These are phyloP conservation scores for Phaseolus coccineus DNA, from an alignment of 331 rosid species.

Conservation along the genomic window DNA sequence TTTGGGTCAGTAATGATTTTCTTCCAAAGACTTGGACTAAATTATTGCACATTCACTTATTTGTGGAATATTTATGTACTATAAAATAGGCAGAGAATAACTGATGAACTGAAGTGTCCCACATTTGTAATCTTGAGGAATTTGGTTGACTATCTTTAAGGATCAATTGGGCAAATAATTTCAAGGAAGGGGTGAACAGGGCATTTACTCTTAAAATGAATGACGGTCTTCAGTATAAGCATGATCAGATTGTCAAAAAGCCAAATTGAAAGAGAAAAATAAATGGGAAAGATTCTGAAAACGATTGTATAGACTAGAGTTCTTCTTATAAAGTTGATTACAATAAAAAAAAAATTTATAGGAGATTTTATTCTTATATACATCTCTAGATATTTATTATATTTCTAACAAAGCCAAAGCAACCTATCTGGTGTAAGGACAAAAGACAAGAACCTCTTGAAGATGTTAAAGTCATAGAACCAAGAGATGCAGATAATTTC, in stretches of 20 bases:
- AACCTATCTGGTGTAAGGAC: conserved; percentile 20
- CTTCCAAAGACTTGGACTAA: not conserved
- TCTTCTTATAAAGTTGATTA: too few species aligned
- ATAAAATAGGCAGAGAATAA: not conserved
- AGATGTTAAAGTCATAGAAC: conserved; percentile 22
- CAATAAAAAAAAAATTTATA: too few species aligned
- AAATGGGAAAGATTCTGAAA: too few species aligned
- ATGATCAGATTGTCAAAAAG: conserved; percentile 9
- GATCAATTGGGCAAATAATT: not conserved
- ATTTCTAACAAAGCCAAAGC: not conserved
- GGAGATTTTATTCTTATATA: too few species aligned
- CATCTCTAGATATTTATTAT: too few species aligned
- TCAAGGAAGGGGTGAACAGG: not conserved
- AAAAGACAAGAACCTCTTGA: not conserved
- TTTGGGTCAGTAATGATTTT: not conserved
- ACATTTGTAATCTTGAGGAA: not conserved
- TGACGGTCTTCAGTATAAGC: not conserved
- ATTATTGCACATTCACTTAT: too few species aligned
- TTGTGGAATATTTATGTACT: not conserved
- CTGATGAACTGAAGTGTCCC: not conserved
- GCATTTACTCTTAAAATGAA: not conserved
- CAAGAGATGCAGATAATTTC: conserved; percentile 3
- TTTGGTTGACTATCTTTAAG: not conserved
- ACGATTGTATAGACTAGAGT: too few species aligned
- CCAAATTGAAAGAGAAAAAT: too few species aligned